A percentile compares a stretch with the other conserved stretches of the same genome.
Conservation (phyloP, 805 yeast genomes). For the Deakozyma indianensis region DNA sequence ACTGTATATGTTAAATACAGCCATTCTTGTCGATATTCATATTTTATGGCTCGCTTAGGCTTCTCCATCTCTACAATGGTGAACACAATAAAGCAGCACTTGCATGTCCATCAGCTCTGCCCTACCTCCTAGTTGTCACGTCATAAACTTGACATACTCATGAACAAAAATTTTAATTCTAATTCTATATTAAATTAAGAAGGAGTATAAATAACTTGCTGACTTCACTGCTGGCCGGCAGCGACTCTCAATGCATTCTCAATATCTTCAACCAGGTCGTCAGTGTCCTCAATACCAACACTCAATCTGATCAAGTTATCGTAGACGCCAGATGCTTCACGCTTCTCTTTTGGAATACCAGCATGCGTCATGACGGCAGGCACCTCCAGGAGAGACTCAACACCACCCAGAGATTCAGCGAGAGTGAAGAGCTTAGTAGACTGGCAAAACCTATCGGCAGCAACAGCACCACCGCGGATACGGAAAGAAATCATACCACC, state of each 20-base stretch:
- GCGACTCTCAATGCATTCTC: conserved; percentile 46
- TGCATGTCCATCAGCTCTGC: too few species aligned
- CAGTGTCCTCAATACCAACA: conserved; percentile 77
- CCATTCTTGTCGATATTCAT: too few species aligned
- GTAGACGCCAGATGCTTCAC: conserved; percentile 68
- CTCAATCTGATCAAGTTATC: conserved; percentile 73
- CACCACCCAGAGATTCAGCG: conserved; percentile 86
- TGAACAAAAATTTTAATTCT: too few species aligned
- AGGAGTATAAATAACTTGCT: too few species aligned
- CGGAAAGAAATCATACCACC: conserved; percentile 90
- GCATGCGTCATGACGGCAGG: conserved; percentile 91
- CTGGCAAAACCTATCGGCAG: conserved; percentile 61
- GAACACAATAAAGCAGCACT: too few species aligned
- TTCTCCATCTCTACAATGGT: too few species aligned
- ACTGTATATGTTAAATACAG: not conserved
- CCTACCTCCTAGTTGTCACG: too few species aligned
- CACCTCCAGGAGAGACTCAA: conserved; percentile 72
- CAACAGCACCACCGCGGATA: conserved; percentile 66
- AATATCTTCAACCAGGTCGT: conserved; percentile 60
- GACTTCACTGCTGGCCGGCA: too few species aligned
- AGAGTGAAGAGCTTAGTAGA: conserved; percentile 64
- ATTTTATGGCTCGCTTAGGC: too few species aligned
- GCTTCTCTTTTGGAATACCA: conserved; percentile 65
- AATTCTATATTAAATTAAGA: too few species aligned
- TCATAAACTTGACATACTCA: too few species aligned